Evolutionary conservation across 257 asterid species (phyloP).

Genomic region (Solanum dulcamara): DNA sequence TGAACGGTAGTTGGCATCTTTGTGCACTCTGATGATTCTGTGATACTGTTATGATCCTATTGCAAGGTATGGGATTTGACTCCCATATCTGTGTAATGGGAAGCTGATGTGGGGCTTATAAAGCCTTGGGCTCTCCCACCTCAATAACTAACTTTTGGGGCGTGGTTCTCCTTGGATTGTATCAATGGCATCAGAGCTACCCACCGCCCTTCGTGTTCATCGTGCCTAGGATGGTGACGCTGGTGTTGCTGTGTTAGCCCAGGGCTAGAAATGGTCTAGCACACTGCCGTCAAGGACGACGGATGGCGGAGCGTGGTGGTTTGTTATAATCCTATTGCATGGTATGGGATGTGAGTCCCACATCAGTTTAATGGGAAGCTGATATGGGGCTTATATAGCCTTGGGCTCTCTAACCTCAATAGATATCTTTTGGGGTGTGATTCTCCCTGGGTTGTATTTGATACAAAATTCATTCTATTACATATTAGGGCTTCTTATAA

Average conservation of each 20-base stretch:
- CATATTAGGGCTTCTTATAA: background rate
- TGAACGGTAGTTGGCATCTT: background rate
- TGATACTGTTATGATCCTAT: background rate
- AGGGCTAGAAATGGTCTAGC: background rate
- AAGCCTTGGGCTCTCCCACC: too few species aligned
- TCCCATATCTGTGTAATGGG: too few species aligned
- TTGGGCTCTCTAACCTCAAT: background rate
- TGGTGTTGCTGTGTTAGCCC: background rate
- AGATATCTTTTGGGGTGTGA: background rate
- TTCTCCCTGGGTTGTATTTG: background rate
- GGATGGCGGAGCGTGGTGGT: background rate
- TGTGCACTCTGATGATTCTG: background rate
- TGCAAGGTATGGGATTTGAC: too few species aligned
- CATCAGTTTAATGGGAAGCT: background rate
- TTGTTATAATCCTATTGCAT: background rate
- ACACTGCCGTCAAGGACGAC: background rate
- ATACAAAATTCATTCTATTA: background rate
- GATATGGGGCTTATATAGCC: background rate
- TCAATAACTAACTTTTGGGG: too few species aligned
- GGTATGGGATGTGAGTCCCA: background rate
- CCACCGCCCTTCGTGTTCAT: background rate
- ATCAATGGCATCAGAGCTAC: background rate
- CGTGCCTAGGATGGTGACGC: background rate
- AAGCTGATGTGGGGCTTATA: too few species aligned
- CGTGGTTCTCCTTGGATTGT: too few species aligned